A percentile compares a stretch with the other conserved stretches of the same genome.
These are phyloP conservation scores for Dacryopinax primogenitus DNA, from an alignment of 768 basidiomycete species.

Conservation along the genomic window DNA sequence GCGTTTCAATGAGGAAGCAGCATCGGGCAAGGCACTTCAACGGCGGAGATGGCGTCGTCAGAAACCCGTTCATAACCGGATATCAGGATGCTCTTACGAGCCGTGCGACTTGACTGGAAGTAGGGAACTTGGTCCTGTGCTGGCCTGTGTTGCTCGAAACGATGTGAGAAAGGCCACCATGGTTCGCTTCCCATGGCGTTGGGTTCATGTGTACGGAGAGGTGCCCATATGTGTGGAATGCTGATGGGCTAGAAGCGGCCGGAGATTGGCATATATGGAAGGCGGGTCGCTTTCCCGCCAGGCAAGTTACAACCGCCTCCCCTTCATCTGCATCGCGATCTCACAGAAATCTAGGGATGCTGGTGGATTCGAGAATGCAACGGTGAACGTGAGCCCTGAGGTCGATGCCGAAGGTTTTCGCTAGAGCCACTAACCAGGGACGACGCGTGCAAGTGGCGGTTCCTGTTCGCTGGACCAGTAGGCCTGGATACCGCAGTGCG, in stretches of 20 bases:
- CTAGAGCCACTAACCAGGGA: not conserved
- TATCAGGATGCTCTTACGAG: constrained; percentile 8
- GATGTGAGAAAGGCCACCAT: constrained; percentile 3
- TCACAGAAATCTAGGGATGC: not conserved
- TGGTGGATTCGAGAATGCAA: not conserved
- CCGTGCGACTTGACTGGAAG: not conserved
- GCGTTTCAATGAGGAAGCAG: not conserved
- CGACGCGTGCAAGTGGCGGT: not conserved
- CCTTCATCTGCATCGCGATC: not conserved
- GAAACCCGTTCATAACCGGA: not conserved
- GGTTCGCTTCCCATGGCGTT: not conserved
- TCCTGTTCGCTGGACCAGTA: not conserved
- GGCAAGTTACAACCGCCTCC: not conserved
- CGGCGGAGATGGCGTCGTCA: not conserved
- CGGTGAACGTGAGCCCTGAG: not conserved
- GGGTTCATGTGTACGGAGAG: not conserved
- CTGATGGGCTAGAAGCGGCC: constrained; percentile 6
- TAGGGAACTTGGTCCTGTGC: not conserved
- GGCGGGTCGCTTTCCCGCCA: not conserved
- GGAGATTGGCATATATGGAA: not conserved
- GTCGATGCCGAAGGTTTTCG: constrained; percentile 7
- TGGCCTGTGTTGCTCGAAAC: constrained; percentile 7
- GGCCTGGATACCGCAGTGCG: too few relatives aligned
- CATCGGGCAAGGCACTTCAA: not conserved
- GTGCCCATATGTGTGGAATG: not conserved